These are phyloP conservation scores for Pseudozyma tsukubaensis DNA, from an alignment of 1,284 basidiomycete genomes.

Conservation along the genomic window DNA sequence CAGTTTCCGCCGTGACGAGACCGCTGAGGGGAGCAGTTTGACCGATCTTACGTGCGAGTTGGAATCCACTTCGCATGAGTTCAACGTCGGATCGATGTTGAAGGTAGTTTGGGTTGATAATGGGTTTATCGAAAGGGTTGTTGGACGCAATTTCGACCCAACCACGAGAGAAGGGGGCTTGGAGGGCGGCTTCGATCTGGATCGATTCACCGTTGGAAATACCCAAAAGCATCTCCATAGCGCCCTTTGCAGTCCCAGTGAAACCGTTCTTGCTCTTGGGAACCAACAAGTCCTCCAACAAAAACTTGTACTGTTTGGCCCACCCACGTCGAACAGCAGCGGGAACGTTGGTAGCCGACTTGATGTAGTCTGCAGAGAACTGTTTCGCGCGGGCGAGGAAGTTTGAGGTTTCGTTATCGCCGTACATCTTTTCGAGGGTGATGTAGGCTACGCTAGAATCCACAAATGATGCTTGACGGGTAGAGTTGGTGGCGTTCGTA, in stretches of 20 bases:
- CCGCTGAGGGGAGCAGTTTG: slow-evolving; percentile 35
- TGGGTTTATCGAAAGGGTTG: slow-evolving; percentile 51
- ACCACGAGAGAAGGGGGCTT: slow-evolving; percentile 64
- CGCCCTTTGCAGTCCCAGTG: slow-evolving; percentile 37
- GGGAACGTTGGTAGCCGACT: slow-evolving; percentile 43
- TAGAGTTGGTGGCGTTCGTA: slow-evolving; percentile 31
- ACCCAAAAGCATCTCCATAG: slow-evolving; percentile 60
- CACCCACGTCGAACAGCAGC: slow-evolving; percentile 41
- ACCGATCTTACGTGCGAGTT: slow-evolving; percentile 54
- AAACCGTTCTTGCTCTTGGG: slow-evolving; percentile 34
- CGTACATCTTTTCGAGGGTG: slow-evolving; percentile 51
- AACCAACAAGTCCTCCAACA: slow-evolving; percentile 37
- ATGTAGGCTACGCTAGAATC: slow-evolving; percentile 60
- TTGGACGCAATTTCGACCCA: slow-evolving; percentile 51
- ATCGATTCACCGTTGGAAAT: slow-evolving; percentile 45
- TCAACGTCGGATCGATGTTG: slow-evolving; percentile 47
- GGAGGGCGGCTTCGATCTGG: slow-evolving; percentile 54
- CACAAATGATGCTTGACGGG: slow-evolving; percentile 48
- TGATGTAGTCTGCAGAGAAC: slow-evolving; percentile 38
- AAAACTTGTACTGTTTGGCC: slow-evolving; percentile 48
- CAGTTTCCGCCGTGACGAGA: slow-evolving; percentile 26
- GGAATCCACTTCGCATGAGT: slow-evolving; percentile 54
- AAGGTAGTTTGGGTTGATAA: slow-evolving; percentile 62
- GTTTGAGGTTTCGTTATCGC: slow-evolving; percentile 34
- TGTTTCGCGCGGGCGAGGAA: slow-evolving; percentile 37